Evolutionary conservation across 306 rosid genomes (phyloP).

Genomic region (Luffa aegyptiaca): DNA sequence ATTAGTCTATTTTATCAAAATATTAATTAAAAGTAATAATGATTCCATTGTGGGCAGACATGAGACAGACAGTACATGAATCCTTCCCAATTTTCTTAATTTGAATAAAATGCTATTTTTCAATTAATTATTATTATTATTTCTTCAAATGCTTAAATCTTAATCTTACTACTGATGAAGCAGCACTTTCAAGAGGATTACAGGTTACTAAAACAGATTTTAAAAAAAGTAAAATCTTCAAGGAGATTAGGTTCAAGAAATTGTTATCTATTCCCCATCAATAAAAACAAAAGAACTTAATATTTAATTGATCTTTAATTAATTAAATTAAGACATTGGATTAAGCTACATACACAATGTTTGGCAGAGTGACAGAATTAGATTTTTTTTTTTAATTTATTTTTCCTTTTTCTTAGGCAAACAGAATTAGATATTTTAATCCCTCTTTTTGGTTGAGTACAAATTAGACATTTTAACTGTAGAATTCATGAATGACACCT

Average conservation of each 20-base stretch:
- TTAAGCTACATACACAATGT: not conserved
- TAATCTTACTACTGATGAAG: not conserved
- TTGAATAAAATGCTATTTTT: not conserved
- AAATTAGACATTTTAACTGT: not conserved
- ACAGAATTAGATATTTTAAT: not conserved
- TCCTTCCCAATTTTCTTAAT: not conserved
- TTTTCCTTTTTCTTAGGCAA: no score
- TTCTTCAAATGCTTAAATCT: not conserved
- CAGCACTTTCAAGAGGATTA: not conserved
- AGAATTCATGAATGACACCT: not conserved
- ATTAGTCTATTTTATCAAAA: not conserved
- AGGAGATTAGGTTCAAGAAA: not conserved
- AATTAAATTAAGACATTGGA: not conserved
- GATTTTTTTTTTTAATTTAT: no score
- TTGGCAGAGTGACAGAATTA: not conserved
- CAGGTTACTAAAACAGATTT: not conserved
- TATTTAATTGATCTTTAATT: not conserved
- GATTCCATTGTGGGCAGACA: conserved; percentile 1
- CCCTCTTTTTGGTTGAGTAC: not conserved
- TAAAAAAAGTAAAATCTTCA: not conserved
- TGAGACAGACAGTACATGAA: not conserved
- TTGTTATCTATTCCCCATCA: not conserved
- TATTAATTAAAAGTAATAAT: not conserved
- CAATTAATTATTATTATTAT: not conserved
- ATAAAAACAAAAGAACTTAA: not conserved